Percentiles rank a stretch among this genome's conserved stretches.
Conservation (phyloP, 345 rosid species). For the Eucalyptus pauciflora region DNA sequence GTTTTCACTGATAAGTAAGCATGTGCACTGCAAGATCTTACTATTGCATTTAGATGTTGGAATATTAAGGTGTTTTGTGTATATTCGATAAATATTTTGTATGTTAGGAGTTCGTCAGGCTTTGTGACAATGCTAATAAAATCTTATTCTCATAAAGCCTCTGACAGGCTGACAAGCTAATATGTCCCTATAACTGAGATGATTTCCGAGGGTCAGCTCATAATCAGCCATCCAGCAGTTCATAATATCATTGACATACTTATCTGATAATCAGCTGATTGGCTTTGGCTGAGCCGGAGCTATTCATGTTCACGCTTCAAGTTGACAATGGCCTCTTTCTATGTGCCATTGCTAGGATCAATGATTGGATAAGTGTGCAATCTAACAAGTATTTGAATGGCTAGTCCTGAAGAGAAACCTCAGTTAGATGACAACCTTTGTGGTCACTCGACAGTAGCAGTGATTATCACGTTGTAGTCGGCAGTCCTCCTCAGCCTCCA, state of each 20-base stretch:
- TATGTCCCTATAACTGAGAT: not conserved
- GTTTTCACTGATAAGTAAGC: not conserved
- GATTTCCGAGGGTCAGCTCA: not conserved
- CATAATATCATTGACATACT: not conserved
- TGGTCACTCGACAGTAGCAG: not conserved
- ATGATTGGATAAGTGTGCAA: not conserved
- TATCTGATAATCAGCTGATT: not conserved
- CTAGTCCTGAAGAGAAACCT: not conserved
- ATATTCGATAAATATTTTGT: not conserved
- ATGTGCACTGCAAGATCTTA: not conserved
- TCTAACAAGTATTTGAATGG: not conserved
- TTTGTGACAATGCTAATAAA: not conserved
- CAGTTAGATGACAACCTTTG: not conserved
- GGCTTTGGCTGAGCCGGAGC: not conserved
- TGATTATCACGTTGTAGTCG: not conserved
- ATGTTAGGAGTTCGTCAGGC: not conserved
- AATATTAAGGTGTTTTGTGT: not conserved
- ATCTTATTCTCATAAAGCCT: not conserved
- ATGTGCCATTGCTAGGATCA: conserved; percentile 3
- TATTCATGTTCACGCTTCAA: conserved; percentile 40
- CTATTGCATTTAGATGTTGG: not conserved
- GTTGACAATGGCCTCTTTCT: conserved; percentile 39
- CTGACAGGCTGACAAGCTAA: not conserved
- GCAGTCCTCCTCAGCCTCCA: no score
- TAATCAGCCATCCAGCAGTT: not conserved